Evolutionary conservation across 371 early-diverging fungal species (phyloP).

Genomic region (Mucor sp.): DNA sequence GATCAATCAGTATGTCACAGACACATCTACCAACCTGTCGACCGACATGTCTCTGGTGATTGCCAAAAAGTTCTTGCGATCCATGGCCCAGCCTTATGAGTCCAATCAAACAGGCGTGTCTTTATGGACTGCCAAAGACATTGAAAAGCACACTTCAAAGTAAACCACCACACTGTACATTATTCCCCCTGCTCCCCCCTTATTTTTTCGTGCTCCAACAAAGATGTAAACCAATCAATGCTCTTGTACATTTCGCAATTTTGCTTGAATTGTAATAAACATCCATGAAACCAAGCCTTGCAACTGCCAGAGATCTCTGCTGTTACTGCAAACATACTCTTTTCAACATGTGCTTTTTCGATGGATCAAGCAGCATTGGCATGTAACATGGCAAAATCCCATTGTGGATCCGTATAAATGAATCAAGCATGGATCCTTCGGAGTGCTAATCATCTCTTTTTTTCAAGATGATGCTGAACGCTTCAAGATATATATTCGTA

Average conservation of each 20-base stretch:
- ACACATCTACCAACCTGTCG: constrained; percentile 90
- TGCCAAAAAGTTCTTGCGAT: constrained; percentile 93
- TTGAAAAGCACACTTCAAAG: constrained; percentile 45
- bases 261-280: not conserved
- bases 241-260: constrained; percentile 3
- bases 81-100: constrained; percentile 98
- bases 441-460: constrained; percentile 4
- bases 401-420: not conserved
- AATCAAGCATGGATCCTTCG: not conserved
- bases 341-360: not conserved
- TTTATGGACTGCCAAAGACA: constrained; percentile 66
- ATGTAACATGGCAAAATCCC: not conserved
- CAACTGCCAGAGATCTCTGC: not conserved
- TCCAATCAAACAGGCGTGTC: constrained; percentile 63
- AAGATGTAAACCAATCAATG: not conserved
- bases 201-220: not conserved
- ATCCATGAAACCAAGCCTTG: not conserved
- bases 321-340: not conserved
- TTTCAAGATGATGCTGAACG: not conserved
- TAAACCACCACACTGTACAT: not conserved
- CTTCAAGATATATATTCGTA: not conserved
- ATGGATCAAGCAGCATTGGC: not conserved
- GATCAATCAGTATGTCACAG: constrained; percentile 94
- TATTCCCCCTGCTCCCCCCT: not conserved
- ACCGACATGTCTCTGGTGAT: constrained; percentile 98